Evolutionary conservation across 2,329 filamentous ascomycete species (phyloP).

Genomic region (Verticillium longisporum): DNA sequence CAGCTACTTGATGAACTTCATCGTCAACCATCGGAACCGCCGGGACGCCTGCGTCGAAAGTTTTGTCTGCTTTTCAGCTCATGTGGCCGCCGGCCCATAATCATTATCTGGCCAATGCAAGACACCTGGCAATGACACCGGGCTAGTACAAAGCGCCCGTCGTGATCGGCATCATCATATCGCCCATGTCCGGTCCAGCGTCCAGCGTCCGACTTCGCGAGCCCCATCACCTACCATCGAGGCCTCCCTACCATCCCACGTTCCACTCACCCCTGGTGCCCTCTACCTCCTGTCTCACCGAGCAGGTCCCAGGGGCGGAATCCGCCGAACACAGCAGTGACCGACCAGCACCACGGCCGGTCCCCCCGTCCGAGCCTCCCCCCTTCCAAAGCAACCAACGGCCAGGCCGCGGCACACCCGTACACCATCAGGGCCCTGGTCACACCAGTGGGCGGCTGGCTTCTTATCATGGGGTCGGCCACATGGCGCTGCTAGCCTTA

Average conservation of each 20-base stretch:
- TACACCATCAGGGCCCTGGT: neutral
- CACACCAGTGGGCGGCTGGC: neutral
- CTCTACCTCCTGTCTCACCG: neutral
- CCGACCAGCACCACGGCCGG: neutral
- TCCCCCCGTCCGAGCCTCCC: neutral
- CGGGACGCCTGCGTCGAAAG: neutral
- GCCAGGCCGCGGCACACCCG: neutral
- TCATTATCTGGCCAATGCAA: neutral
- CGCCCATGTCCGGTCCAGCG: neutral
- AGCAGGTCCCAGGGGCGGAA: neutral
- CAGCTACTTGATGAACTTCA: slow-evolving; percentile 6
- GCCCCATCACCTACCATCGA: no score
- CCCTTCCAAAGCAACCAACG: no score
- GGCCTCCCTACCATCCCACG: neutral
- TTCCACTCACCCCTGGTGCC: neutral
- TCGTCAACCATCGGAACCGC: neutral
- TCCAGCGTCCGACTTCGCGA: neutral
- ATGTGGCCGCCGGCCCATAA: neutral
- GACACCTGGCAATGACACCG: neutral
- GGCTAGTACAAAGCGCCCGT: neutral
- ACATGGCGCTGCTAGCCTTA: neutral
- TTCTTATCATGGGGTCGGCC: neutral
- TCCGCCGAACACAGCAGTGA: neutral
- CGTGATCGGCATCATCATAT: neutral
- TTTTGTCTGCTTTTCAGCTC: neutral